A percentile compares a stretch with the other conserved stretches of the same genome.
Evolutionary conservation across 192 early-diverging fungal genomes (phyloP).

Genomic region (Piromyces finnis): DNA sequence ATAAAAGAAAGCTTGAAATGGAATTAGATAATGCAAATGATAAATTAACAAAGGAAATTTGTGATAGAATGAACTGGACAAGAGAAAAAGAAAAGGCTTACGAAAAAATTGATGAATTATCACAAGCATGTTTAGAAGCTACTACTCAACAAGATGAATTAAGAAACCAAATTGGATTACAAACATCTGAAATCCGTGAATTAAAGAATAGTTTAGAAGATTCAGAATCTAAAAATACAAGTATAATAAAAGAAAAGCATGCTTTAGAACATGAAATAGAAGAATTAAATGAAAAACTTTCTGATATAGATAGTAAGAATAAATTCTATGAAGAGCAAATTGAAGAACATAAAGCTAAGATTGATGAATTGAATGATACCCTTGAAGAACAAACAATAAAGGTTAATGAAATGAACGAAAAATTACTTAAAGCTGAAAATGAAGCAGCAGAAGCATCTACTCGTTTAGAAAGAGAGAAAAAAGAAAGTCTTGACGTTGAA

Average conservation of each 20-base stretch:
- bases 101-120: slow-evolving; percentile 50
- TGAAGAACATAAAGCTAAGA: slow-evolving; percentile 50
- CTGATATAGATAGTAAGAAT: slow-evolving; percentile 40
- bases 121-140: slow-evolving; percentile 35
- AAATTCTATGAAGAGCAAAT: slow-evolving; percentile 42
- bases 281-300: slow-evolving; percentile 48
- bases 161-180: slow-evolving; percentile 30
- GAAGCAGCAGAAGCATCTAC: slow-evolving; percentile 17
- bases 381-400: slow-evolving; percentile 57
- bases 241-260: slow-evolving; percentile 47
- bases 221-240: slow-evolving; percentile 38
- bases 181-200: slow-evolving; percentile 35
- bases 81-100: slow-evolving; percentile 66
- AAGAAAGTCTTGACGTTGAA: slow-evolving; percentile 26
- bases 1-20: slow-evolving; percentile 41
- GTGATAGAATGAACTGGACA: slow-evolving; percentile 41
- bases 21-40: slow-evolving; percentile 40
- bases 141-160: slow-evolving; percentile 37
- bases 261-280: slow-evolving; percentile 58
- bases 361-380: slow-evolving; percentile 45
- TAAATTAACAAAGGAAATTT: slow-evolving; percentile 49
- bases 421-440: slow-evolving; percentile 45
- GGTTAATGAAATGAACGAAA: slow-evolving; percentile 39
- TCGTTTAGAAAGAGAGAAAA: slow-evolving; percentile 55
- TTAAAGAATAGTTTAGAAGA: slow-evolving; percentile 40